Base-by-base conservation (phyloP, 805 yeast species). In the Candida mattraensis region DNA sequence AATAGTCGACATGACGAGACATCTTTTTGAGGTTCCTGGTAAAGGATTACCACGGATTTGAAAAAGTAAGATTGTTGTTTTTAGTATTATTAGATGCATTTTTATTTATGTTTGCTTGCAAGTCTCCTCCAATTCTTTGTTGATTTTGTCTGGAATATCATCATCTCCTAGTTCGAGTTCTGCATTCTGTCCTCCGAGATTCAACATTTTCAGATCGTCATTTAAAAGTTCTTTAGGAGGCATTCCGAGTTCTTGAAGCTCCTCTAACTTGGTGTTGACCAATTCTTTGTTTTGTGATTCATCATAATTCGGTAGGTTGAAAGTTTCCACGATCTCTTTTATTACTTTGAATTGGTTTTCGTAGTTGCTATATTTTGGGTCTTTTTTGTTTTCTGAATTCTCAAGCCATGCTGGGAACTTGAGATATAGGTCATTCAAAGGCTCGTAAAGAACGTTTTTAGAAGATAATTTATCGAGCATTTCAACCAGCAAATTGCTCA, bases 401-500 rank as follows among this genome's bases (percentile, higher is more conserved):
- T 64, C 61, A 43, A 91, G 67, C 81, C 86, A 91, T 18, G 60
- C 71, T 3, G 87, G 85, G 56, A 80, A 87, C 54, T 85, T 86
- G 9, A 67, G 63, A 45, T 80, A 76, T 56, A 89, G 70, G 42
- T 87, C 95, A 52, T 81, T 83, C 63, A 91, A 72, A 3, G 98
- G 96, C 48, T 83, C 95, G 54, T 86, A 89, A 24, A 91, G 69
- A 14, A 89, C 84, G 39, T 82, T 89, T 54, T 88, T 91, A 5
- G 93, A 78, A 6, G 93, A 76, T 57, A 91, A 71, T 55, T 88
- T 91, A 44, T 78, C 81, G 51, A 91, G 68, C 78, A 91, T 79
- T 23, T 84, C 87, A 13, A 70, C 72, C 42, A 87, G 63, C 30
- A 87, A 62, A 40, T 76, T 75, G 17, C 81, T 67, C 44, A 83